Conservation (phyloP, 2,329 filamentous ascomycete species). For the Phyllosticta citrichinensis region DNA sequence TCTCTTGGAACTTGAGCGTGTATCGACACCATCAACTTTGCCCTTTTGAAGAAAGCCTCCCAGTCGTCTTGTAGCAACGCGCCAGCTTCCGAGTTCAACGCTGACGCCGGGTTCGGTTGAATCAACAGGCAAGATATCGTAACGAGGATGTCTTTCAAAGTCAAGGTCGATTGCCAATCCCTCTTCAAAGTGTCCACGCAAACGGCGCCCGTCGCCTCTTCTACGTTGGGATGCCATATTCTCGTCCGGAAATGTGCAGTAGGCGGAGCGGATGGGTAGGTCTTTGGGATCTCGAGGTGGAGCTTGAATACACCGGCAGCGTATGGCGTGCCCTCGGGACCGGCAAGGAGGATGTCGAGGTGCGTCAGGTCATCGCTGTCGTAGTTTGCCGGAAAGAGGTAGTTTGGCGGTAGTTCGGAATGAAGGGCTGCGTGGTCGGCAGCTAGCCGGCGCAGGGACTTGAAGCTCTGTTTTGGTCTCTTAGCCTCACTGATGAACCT, state of each 20-base stretch:
- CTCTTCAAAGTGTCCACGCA: constrained; percentile 56
- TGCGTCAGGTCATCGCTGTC: constrained; percentile 41
- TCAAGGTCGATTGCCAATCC: constrained; percentile 50
- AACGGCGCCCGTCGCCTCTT: constrained; percentile 50
- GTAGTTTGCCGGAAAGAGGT: constrained; percentile 41
- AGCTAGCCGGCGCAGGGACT: constrained; percentile 47
- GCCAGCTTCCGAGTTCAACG: constrained; percentile 51
- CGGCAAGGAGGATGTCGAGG: constrained; percentile 48
- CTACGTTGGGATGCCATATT: constrained; percentile 57
- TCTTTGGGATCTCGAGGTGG: constrained; percentile 48
- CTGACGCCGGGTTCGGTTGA: constrained; percentile 54
- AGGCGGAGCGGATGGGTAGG: constrained; percentile 43
- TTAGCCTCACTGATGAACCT: background rate
- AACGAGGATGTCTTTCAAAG: constrained; percentile 48
- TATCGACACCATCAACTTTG: constrained; percentile 52
- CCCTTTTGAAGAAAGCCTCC: constrained; percentile 45
- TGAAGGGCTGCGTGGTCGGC: constrained; percentile 50
- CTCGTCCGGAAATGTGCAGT: constrained; percentile 51
- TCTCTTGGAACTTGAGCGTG: constrained; percentile 45
- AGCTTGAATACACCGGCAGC: constrained; percentile 48
- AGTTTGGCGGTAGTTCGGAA: constrained; percentile 49
- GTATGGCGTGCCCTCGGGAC: constrained; percentile 51
- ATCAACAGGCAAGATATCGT: constrained; percentile 53
- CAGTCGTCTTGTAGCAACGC: constrained; percentile 50
- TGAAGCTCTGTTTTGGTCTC: constrained; percentile 30